Base-by-base conservation (phyloP, 768 basidiomycete species). In the Lentinula boryana region DNA sequence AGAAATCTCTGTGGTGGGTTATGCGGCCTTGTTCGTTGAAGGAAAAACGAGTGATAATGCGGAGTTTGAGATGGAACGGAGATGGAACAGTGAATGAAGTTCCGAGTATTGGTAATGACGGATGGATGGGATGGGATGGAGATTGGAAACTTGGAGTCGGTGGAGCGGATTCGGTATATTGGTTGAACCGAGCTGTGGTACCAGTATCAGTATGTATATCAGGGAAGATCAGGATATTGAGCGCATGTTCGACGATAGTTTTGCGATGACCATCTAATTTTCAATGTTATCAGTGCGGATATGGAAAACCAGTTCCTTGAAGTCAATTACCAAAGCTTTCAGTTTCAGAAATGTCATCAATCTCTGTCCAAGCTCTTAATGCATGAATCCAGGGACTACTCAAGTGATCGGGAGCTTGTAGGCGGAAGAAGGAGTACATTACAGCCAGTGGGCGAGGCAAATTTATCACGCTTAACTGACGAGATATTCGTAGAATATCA, bases 1-100 rank as follows among this genome's bases (percentile, higher is more conserved):
- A 92, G 41, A 89, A 78, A 67, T 93, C 91, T 32, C 89, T 81
- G 69, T 94, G 91, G 66, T 85, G 82, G 4, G 88, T 87, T 63
- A 93, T 86, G 62, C 80, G 82, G n/a, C 88, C 89, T 67, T 86
- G 86, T 65, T 92, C 91, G 71, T 92, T 92, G 72, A 93, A 91
- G 35, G 82, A 80, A 38, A 93, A 79, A 32, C 85, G 82, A 4
- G 89, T 88, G 60, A 88, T 79, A 53, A 92, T 81, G 51, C 80
- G 88, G 5, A 93, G 80, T 67, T 83, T 79, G 65, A 91, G 76
- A 68, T 91, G 88, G n/a, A 93, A 72, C 1, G 90, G 88, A 15
- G 87, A 88, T 1, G 87, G 84, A 16, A 87, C 65, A 38, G 79
- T 77, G 36, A 84, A 67, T 3, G 79, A 80, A 27, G 84, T 84